phyloP scores from a whole-genome alignment of 1,284 basidiomycete genomes.

The Boletus holoroseus region DNA sequence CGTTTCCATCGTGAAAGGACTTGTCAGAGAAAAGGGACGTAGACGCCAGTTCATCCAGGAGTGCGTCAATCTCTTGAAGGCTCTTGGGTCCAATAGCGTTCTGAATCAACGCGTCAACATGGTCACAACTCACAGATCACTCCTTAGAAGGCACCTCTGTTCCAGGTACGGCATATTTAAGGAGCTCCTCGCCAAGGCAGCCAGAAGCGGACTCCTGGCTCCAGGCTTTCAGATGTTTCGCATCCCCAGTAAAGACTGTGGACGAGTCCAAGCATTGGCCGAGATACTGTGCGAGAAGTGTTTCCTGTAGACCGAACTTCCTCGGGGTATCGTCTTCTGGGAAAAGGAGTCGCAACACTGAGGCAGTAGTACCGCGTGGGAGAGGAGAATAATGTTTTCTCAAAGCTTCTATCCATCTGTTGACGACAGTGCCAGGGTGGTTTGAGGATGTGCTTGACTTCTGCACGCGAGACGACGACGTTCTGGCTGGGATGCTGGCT shows the following conservation, averaged over 20 bases:
- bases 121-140: not conserved
- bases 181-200: conserved; percentile 67
- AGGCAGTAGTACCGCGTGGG: conserved; percentile 45
- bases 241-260: conserved; percentile 21
- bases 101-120: conserved; percentile 15
- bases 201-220: conserved; percentile 46
- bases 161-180: conserved; percentile 31
- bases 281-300: conserved; percentile 52
- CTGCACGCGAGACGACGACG: conserved; percentile 17
- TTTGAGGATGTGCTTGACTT: conserved; percentile 18
- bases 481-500: conserved; percentile 32
- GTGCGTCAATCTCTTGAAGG: conserved; percentile 50
- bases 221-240: conserved; percentile 45
- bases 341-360: conserved; percentile 71
- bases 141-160: conserved; percentile 17
- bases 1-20: conserved; percentile 28
- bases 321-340: conserved; percentile 70
- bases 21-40: conserved; percentile 54
- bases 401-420: conserved; percentile 45
- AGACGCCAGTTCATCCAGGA: conserved; percentile 71
- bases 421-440: conserved; percentile 39
- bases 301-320: conserved; percentile 72
- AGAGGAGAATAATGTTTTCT: conserved; percentile 42
- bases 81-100: conserved; percentile 35
- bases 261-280: conserved; percentile 47